Evolutionary conservation across 2,329 filamentous ascomycete genomes (phyloP).

Genomic region (Fusarium decemcellulare): DNA sequence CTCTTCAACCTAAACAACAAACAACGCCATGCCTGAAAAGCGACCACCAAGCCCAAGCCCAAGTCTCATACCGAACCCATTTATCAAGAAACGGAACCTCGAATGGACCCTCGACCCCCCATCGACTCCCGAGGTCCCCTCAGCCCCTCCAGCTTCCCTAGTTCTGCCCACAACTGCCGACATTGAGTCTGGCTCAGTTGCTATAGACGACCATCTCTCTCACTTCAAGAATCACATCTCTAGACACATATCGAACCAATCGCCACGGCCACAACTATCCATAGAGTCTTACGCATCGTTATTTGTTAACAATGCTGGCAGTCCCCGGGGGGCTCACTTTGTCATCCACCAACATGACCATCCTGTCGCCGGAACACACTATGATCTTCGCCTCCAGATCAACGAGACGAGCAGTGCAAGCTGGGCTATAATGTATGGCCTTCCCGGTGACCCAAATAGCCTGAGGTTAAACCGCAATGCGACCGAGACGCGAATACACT

Average conservation of each 20-base stretch:
- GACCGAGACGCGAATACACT: conserved; percentile 74
- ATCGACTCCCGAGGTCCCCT: neutral
- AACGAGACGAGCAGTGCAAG: conserved; percentile 76
- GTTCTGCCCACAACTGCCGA: conserved; percentile 50
- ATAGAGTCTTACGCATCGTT: conserved; percentile 54
- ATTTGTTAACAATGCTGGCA: conserved; percentile 53
- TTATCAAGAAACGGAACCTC: conserved; percentile 63
- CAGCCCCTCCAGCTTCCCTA: conserved; percentile 8
- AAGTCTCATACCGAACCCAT: conserved; percentile 59
- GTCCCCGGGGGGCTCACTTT: conserved; percentile 66
- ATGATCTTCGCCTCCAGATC: conserved; percentile 80
- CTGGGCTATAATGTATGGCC: conserved; percentile 75
- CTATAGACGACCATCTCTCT: conserved; percentile 55
- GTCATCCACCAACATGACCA: conserved; percentile 83
- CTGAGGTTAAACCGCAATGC: conserved; percentile 69
- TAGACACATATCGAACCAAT: conserved; percentile 44
- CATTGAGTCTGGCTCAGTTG: conserved; percentile 57
- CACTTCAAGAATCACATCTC: conserved; percentile 56
- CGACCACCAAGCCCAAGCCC: conserved; percentile 51
- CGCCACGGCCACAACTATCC: conserved; percentile 49
- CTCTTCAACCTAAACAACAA: conserved; percentile 8
- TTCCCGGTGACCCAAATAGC: conserved; percentile 71
- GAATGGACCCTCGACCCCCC: conserved; percentile 56
- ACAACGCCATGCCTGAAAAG: conserved; percentile 43
- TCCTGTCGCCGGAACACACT: conserved; percentile 76